Base-by-base conservation (phyloP, 2,329 filamentous ascomycete genomes). In the Talaromyces pinophilus region DNA sequence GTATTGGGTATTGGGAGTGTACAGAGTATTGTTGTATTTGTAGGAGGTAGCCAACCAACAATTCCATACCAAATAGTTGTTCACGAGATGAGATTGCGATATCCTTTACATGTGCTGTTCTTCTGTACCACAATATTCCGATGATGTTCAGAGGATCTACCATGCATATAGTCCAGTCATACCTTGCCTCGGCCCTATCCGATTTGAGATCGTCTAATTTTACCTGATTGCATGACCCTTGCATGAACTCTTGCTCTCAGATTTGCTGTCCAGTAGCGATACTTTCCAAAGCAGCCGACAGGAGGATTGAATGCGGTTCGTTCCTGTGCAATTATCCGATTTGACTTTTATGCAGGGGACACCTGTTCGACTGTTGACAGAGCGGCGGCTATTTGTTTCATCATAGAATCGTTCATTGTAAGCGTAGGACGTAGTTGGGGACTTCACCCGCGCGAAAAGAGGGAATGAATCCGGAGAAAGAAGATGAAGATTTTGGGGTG, bases 311-410 rank as follows among this genome's bases (percentile, higher is more conserved):
- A 30, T 35, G 30, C 33, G 10, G 33, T 35, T 33, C 8, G 8
- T 35, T 35, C 33, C 33, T 35, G 15, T 57, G 52, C 17, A 38
- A 33, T 55, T 33, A 40, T 40, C 33, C 33, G n/a, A 25, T 40
- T 38, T 11, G 17, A 38, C 10, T 22, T 33, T 35, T 3, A 38
- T 22, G 52, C 52, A 55, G 52, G 52, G 50, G n/a, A 13, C 30
- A 19, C 30, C 15, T 55, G n/a, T 35, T 55, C 5, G 30, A 22
- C 30, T n/a, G 4, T 11, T 17, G 11, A 28, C 10, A 30, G 22
- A 17, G 52, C 30, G 52, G 52, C 52, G 52, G 52, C 52, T 55
- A 35, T 55, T 55, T 55, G 30, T 55, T 57, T 57, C 54, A 15
- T 57, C 54, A 8, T 38, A 3, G 4, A 3, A 17, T 7, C 13